Evolutionary conservation across 2,329 filamentous ascomycete species (phyloP), one percentile per base, ranked within the genome.

Genomic region (Apiospora arundinis): DNA sequence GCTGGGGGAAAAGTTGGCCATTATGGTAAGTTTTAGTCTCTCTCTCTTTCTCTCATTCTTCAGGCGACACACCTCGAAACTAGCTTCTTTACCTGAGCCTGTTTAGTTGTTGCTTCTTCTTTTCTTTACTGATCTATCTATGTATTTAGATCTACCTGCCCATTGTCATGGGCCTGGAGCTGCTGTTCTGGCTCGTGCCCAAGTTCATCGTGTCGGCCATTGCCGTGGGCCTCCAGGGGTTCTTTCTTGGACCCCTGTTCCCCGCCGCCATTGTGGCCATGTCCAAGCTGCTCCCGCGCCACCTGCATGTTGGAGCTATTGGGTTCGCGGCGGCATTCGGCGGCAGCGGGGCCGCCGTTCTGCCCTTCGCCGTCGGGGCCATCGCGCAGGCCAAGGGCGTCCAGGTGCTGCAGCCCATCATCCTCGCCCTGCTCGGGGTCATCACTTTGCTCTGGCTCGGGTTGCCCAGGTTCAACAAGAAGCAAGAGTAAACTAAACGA

Each of bases 181-280:
- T 95, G 0, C 81, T 95, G 52, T 93, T 95, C 83, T 96, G 93
- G 93, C 89, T 95, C 2, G 91, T 96, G 0, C 93, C 93, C 0
- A 88, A 92, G 69, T 94, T 95, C 78, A 89, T 92, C 76, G 91
- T 93, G 7, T 93, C 92, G 0, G 91, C 92, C 0, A 86, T 95
- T 1, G 90, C 92, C 5, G 91, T 94, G 14, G 85, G 90, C 0
- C 79, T 95, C 0, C 88, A 94, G 73, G 93, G 93, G 0, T 94
- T 95, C 85, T 94, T 95, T 78, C 85, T 96, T 0, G 93, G 93
- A 0, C 93, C 93, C 0, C 80, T 95, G 25, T 95, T 95, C 80
- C 92, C 93, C 0, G 91, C 91, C 2, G 92, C 88, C 0, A 86
- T 95, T 1, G 89, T 94, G 0, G 90, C 89, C 3, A 89, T 91